Evolutionary conservation across 2,329 filamentous ascomycete species (phyloP), one percentile per base, ranked within the genome.

Genomic region (Trichoderma aggressivum): DNA sequence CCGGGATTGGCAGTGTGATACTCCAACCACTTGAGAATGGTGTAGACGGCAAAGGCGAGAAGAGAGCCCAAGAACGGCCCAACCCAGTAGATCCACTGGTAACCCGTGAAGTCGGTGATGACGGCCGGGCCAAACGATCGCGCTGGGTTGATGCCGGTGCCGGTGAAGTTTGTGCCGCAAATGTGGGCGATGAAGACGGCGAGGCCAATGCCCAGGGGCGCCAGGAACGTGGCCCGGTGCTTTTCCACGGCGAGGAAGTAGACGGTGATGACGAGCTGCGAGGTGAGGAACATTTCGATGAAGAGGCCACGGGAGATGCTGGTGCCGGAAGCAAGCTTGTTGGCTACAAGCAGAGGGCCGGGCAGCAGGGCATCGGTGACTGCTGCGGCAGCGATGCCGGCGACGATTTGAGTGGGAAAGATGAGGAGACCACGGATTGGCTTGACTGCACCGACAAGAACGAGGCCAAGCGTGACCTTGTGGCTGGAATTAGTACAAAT

Each of bases 221-320:
- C 91, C 1, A 93, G 81, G 77, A 86, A 92, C 0, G 91, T 94
- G 3, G 88, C 88, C 58, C 90, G 89, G 79, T 93, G 91, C 81
- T 94, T 93, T 78, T 93, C 90, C 5, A 89, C 88, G 0, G 90
- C 91, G 58, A 93, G 84, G 87, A 93, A 91, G 78, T 90, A 87
- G 34, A 92, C 87, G 3, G 89, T 86, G 67, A 92, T 83, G 8
- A 91, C 86, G 11, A 92, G 82, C 76, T 90, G 85, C 0, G 88
- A 82, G 0, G 90, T 92, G 47, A 91, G 82, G 75, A 91, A 89
- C 81, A 90, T 86, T 79, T 92, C 90, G 61, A 92, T 86, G 76
- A 92, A 91, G 53, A 92, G 81, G 7, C 90, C 90, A 72, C 88
- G 89, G 0, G 82, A 82, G 11, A 85, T 81, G 71, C 81, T 86